Percentiles rank a stretch among this genome's conserved stretches.
These are phyloP conservation scores for Phanerodontia chrysosporium DNA, from an alignment of 768 basidiomycete genomes.

Conservation along the genomic window DNA sequence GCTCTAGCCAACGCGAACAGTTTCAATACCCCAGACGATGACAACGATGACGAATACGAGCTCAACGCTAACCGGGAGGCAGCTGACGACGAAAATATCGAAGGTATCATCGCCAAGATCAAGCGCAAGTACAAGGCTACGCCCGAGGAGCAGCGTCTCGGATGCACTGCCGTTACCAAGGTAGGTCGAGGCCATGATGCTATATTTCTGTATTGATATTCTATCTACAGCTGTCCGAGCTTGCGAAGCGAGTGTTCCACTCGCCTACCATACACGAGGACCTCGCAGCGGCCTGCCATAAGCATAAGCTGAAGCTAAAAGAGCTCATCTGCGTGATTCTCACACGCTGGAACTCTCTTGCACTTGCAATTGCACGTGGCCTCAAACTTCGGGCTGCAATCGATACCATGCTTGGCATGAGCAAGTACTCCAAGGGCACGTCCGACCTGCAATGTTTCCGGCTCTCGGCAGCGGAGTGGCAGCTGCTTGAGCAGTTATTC, in stretches of 20 bases:
- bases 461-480: slow-evolving; percentile 20
- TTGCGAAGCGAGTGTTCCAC: slow-evolving; percentile 14
- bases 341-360: slow-evolving; percentile 23
- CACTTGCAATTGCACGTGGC: slow-evolving; percentile 15
- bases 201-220: not conserved
- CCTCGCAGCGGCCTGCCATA: slow-evolving; percentile 1
- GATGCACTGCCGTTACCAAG: slow-evolving; percentile 8
- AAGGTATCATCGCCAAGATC: not conserved
- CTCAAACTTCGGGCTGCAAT: slow-evolving; percentile 15
- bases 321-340: slow-evolving; percentile 16
- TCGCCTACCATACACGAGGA: slow-evolving; percentile 9
- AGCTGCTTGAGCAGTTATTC: slow-evolving; percentile 17
- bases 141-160: slow-evolving; percentile 2
- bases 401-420: slow-evolving; percentile 12
- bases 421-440: slow-evolving; percentile 15
- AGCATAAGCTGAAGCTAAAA: not conserved
- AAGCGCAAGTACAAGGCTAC: slow-evolving; percentile 6
- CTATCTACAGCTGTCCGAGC: slow-evolving; percentile 10
- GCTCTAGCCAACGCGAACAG: slow-evolving; percentile 7
- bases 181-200: not conserved
- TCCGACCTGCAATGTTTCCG: slow-evolving; percentile 22
- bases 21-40: not conserved
- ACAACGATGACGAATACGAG: not conserved
- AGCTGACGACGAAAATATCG: not conserved
- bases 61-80: not conserved